Evolutionary conservation across 2,329 filamentous ascomycete genomes (phyloP).

Genomic region (Whalleya microplaca): DNA sequence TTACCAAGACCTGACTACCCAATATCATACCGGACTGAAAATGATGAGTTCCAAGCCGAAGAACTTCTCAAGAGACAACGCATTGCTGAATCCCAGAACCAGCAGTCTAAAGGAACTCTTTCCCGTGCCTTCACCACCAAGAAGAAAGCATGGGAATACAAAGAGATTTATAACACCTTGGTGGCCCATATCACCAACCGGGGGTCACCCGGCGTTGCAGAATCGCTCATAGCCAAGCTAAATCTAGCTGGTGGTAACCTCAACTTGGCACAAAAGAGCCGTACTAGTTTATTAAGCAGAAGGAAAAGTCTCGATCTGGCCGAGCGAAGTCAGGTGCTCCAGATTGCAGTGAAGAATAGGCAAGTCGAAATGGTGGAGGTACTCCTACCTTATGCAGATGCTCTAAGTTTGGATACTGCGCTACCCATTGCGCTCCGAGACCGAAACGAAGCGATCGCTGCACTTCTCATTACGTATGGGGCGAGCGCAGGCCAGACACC

Average conservation of each 20-base stretch:
- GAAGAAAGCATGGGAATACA: constrained; percentile 56
- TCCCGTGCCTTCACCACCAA: constrained; percentile 51
- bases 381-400: constrained; percentile 56
- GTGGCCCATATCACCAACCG: constrained; percentile 51
- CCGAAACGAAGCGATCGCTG: constrained; percentile 47
- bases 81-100: constrained; percentile 35
- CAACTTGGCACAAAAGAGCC: constrained; percentile 52
- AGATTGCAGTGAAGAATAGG: constrained; percentile 53
- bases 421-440: constrained; percentile 53
- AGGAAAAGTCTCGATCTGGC: constrained; percentile 54
- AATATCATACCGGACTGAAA: constrained; percentile 48
- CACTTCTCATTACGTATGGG: constrained; percentile 55
- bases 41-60: constrained; percentile 58
- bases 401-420: constrained; percentile 52
- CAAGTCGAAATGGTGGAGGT: constrained; percentile 58
- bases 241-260: constrained; percentile 54
- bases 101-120: constrained; percentile 45
- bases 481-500: constrained; percentile 51
- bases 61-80: constrained; percentile 55
- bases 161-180: constrained; percentile 57
- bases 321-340: constrained; percentile 55
- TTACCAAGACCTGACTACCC: constrained; percentile 47
- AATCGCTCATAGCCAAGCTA: constrained; percentile 57
- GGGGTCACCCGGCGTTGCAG: constrained; percentile 59
- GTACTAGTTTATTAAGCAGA: constrained; percentile 51